Base-by-base conservation (phyloP, 441 rosid genomes). In the Aquilaria agallochum region DNA sequence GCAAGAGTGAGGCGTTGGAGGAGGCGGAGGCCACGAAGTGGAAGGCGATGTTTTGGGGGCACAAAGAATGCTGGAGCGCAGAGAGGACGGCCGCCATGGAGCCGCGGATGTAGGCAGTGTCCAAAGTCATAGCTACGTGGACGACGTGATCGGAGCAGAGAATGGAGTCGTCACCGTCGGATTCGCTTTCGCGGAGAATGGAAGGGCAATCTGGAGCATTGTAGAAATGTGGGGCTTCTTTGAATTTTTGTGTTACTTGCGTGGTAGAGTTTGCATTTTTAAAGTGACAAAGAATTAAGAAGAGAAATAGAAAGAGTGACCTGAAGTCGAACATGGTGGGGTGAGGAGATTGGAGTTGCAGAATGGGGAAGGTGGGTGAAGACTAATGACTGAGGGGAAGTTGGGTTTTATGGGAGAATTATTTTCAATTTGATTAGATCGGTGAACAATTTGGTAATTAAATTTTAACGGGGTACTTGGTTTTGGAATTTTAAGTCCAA, bases 21-120 rank as follows among this genome's bases (percentile, higher is more conserved):
- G 90, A 73, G 63, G 85, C 76, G 5, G 97, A 82, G 52, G 90
- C 80, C 2, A 88, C 84, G 75, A 93, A 93, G 66, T 93, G 98
- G 83, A 93, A 90, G 9, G 80, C 83, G 8, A 85, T 72, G 76
- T 82, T 86, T 51, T 93, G 89, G 0, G 98, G 98, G 47, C 97
- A 93, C 8, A 93, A 82, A 11, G 98, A 82, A 76, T 93, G 98
- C 53, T 93, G 97, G 54, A 93, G 82, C 11, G 84, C 86, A 0
- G 97, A 92, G 60, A 90, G 88, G 54, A 90, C 77, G 13, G 90
- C 98, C 0, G 97, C 97, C 90, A 93, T 75, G 40, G 98, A 93
- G 31, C 98, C 98, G 1, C 97, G 97, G 72, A 93, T 78, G 77
- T 90, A 93, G 63, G 91, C 81, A 0, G 78, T 51, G 72, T 88